Conservation (phyloP, 331 rosid genomes). For the Malus hybrid region DNA sequence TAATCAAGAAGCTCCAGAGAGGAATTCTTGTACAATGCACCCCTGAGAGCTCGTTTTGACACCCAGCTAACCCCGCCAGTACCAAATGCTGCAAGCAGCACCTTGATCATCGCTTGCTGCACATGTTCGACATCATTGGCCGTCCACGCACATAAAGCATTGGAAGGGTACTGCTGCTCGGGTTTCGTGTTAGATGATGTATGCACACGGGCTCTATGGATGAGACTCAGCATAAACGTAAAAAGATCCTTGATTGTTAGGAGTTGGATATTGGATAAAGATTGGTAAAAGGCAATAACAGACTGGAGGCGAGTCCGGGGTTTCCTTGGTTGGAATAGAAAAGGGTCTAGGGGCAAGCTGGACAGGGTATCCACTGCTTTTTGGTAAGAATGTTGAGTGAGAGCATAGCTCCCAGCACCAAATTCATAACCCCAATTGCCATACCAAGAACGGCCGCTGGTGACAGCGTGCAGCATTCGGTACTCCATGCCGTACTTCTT, state of each 20-base stretch:
- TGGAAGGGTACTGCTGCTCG: slow-evolving; percentile 10
- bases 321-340: slow-evolving; percentile 36
- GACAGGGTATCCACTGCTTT: slow-evolving; percentile 47
- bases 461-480: slow-evolving; percentile 52
- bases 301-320: slow-evolving; percentile 35
- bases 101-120: slow-evolving; percentile 48
- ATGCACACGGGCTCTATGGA: background rate
- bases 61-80: slow-evolving; percentile 33
- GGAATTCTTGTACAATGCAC: slow-evolving; percentile 39
- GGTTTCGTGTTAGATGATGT: slow-evolving; percentile 7
- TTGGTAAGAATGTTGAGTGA: slow-evolving; percentile 47
- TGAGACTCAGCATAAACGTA: slow-evolving; percentile 32
- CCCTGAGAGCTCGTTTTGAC: slow-evolving; percentile 44
- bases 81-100: slow-evolving; percentile 36
- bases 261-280: slow-evolving; percentile 41
- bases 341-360: slow-evolving; percentile 34
- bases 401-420: slow-evolving; percentile 68
- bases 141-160: slow-evolving; percentile 42
- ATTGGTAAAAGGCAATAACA: slow-evolving; percentile 52
- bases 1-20: slow-evolving; percentile 59
- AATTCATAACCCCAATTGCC: slow-evolving; percentile 74
- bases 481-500: slow-evolving; percentile 59
- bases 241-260: slow-evolving; percentile 52
- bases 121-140: slow-evolving; percentile 46
- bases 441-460: slow-evolving; percentile 55